Evolutionary conservation across 208 protist species (phyloP), one percentile per base, ranked within the genome.

Genomic region (Tetramitus jugosus): DNA sequence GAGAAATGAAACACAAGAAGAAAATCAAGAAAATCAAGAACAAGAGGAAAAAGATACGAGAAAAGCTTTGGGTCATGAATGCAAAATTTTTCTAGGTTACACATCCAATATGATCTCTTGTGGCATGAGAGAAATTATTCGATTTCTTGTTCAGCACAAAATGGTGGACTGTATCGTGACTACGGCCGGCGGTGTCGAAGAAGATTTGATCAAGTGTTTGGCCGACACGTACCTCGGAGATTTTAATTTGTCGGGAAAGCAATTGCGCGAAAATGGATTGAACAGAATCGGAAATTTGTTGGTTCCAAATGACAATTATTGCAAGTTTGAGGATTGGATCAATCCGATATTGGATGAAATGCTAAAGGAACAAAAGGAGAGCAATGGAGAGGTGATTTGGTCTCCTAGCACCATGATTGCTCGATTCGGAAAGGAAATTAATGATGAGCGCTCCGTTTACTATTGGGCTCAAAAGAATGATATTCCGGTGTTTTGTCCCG

Each of bases 121-220:
- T 74, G 98, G 98, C 17, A 80, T 99, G 37, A 91, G 98, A 35
- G 98, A 99, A 46, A 93, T 88, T 6, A 98, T 99, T 80, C 87
- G 90, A 29, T 98, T 91, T 78, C 87, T 99, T 0, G 94, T 93
- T 0, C 84, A 96, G 49, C 90, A 99, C 83, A 88, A 88, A 33
- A 83, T 94, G 56, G 86, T 99, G n/a, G 95, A 99, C 83, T 89
- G 83, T n/a, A 87, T 99, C 67, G 95, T 99, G 37, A 92, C 97
- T 6, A 97, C 98, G 31, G 97, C 95, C 1, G 98, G 98, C 39
- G 98, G 97, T 40, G 84, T 99, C 42, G 98, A 99, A 82, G 98
- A 99, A 85, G 98, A 99, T 82, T 91, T 99, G 35, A 99, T 99
- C 78, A 99, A 99, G 86, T 98, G 95, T 84, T 80, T 99, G 23